Conservation (phyloP, 1,284 basidiomycete species). For the Testicularia cyperi region DNA sequence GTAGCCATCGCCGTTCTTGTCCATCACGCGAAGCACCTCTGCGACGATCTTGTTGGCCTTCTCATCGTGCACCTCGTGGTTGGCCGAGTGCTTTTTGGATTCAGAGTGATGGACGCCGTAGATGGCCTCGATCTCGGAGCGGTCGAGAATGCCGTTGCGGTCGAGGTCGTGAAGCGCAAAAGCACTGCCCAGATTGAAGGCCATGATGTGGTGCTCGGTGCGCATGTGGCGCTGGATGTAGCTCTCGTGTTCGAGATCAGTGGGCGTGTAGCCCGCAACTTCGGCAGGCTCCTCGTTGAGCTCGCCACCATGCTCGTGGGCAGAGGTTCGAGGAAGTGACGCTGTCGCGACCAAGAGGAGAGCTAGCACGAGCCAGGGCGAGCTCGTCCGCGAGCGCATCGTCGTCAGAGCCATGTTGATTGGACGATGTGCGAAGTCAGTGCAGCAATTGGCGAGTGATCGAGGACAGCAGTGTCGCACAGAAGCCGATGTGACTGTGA, state of each 20-base stretch:
- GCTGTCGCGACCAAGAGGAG: slow-evolving; percentile 35
- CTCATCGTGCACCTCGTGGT: slow-evolving; percentile 74
- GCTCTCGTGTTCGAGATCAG: slow-evolving; percentile 41
- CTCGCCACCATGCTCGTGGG: slow-evolving; percentile 28
- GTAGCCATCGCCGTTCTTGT: slow-evolving; percentile 76
- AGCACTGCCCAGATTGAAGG: slow-evolving; percentile 59
- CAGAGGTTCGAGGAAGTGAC: slow-evolving; percentile 18
- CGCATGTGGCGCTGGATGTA: slow-evolving; percentile 60
- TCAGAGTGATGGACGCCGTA: slow-evolving; percentile 90
- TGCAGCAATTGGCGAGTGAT: no score
- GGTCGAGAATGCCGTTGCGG: slow-evolving; percentile 63
- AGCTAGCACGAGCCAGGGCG: slow-evolving; percentile 29
- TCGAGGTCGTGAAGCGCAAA: slow-evolving; percentile 90
- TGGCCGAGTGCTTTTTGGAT: slow-evolving; percentile 79
- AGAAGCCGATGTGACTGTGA: no score
- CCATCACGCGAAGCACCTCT: slow-evolving; percentile 73
- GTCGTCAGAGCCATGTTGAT: no score
- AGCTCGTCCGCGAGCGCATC: slow-evolving; percentile 43
- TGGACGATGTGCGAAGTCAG: no score
- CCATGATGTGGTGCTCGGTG: slow-evolving; percentile 59
- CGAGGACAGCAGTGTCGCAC: no score
- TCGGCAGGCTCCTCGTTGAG: slow-evolving; percentile 29
- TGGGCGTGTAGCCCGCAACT: slow-evolving; percentile 37
- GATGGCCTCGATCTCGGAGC: slow-evolving; percentile 62
- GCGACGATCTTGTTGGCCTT: slow-evolving; percentile 81